Evolutionary conservation across 2,329 filamentous ascomycete species (phyloP).

Genomic region (Curvularia spicifera): DNA sequence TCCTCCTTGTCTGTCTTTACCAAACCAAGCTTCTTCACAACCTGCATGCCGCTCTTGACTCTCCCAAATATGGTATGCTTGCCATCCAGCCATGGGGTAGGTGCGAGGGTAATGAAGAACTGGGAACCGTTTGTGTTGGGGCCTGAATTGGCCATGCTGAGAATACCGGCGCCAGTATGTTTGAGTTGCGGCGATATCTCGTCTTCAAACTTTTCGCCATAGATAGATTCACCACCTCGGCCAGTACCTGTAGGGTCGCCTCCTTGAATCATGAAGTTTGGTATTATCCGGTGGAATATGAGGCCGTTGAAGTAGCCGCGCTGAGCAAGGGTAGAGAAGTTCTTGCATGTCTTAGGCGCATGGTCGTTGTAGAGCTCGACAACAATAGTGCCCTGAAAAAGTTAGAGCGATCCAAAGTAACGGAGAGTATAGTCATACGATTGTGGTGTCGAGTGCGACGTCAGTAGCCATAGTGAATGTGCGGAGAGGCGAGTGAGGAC

Average conservation of each 20-base stretch:
- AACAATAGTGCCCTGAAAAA: conserved; percentile 73
- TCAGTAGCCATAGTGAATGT: conserved; percentile 60
- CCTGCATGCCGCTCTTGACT: conserved; percentile 79
- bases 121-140: conserved; percentile 93
- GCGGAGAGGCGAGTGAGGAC: conserved; percentile 26
- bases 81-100: conserved; percentile 94
- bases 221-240: conserved; percentile 86
- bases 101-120: conserved; percentile 94
- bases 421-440: neutral
- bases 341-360: conserved; percentile 86
- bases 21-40: conserved; percentile 86
- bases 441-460: conserved; percentile 75
- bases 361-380: conserved; percentile 90
- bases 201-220: conserved; percentile 91
- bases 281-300: conserved; percentile 92
- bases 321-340: conserved; percentile 80
- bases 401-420: conserved; percentile 5
- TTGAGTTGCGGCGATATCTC: conserved; percentile 81
- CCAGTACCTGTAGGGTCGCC: conserved; percentile 95
- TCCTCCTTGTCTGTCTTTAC: conserved; percentile 85
- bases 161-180: conserved; percentile 90
- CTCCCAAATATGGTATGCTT: conserved; percentile 97
- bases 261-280: conserved; percentile 94
- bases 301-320: conserved; percentile 88
- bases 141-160: conserved; percentile 96